Conservation (phyloP, 2,329 filamentous ascomycete genomes). For the Ciborinia camelliae region DNA sequence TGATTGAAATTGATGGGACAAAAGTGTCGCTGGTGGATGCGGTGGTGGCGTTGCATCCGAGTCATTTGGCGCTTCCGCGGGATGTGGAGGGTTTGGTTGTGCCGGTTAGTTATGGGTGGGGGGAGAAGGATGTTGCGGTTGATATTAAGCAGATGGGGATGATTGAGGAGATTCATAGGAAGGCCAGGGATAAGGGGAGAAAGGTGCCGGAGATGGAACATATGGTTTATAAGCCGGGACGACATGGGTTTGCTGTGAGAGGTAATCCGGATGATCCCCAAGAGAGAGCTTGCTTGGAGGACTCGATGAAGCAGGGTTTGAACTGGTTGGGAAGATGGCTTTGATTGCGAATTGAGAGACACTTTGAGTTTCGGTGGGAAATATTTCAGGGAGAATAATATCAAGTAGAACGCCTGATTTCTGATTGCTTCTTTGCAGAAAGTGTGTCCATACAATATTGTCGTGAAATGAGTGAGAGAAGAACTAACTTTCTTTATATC, state of each 20-base stretch:
- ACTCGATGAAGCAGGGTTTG: slow-evolving; percentile 36
- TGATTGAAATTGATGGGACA: slow-evolving; percentile 39
- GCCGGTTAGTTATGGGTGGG: slow-evolving; percentile 38
- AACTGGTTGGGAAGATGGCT: slow-evolving; percentile 21
- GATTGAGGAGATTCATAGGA: not conserved
- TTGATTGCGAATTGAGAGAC: not conserved
- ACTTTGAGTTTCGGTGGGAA: not conserved
- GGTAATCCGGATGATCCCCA: slow-evolving; percentile 40
- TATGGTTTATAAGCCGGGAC: slow-evolving; percentile 37
- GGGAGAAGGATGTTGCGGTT: slow-evolving; percentile 34
- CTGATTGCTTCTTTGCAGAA: not conserved
- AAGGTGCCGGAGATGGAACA: slow-evolving; percentile 37
- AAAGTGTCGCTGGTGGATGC: not conserved
- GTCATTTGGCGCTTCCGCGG: slow-evolving; percentile 38
- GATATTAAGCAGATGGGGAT: slow-evolving; percentile 29
- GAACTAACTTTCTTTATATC: not conserved
- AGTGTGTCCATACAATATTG: fast-evolving
- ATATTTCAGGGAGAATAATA: not conserved
- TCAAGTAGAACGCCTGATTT: not conserved
- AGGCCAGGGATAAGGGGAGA: slow-evolving; percentile 33
- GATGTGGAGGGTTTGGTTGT: slow-evolving; percentile 38
- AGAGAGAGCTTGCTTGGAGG: slow-evolving; percentile 39
- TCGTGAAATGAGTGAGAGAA: not conserved
- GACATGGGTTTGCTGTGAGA: slow-evolving; percentile 41
- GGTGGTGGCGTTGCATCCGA: slow-evolving; percentile 33